A percentile compares a stretch with the other conserved stretches of the same genome.
phyloP scores from a whole-genome alignment of 176 grass and related monocot genomes.

The Rhynchospora pubera region DNA sequence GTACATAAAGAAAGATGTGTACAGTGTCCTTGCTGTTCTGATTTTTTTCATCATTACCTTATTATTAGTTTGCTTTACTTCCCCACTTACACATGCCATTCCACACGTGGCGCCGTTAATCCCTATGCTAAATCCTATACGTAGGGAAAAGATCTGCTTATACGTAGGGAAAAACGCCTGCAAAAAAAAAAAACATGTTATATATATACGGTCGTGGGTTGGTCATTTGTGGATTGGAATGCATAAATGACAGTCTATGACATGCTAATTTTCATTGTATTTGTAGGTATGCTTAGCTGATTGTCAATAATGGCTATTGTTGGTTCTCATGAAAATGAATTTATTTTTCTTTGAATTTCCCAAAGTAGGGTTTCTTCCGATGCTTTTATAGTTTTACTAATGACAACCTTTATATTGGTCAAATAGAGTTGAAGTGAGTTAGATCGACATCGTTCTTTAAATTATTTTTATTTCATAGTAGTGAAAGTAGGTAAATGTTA shows the following conservation, averaged over 20 bases:
- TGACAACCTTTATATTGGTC: too few species aligned
- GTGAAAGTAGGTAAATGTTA: too few species aligned
- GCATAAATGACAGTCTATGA: not conserved
- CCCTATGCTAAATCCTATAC: not conserved
- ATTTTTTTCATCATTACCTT: constrained; percentile 50
- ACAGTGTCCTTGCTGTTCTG: not conserved
- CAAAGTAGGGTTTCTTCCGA: too few species aligned
- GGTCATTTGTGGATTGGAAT: not conserved
- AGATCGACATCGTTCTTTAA: too few species aligned
- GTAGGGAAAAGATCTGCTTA: not conserved
- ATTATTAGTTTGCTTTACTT: constrained; percentile 34
- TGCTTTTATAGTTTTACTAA: too few species aligned
- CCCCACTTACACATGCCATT: constrained; percentile 30
- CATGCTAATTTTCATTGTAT: not conserved
- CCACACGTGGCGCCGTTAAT: constrained; percentile 19
- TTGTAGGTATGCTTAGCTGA: not conserved
- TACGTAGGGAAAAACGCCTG: not conserved
- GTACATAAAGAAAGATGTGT: not conserved
- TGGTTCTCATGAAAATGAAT: too few species aligned
- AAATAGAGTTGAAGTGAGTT: too few species aligned
- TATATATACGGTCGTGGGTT: not conserved
- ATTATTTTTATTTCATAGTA: too few species aligned
- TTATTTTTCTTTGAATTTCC: too few species aligned
- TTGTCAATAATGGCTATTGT: not conserved
- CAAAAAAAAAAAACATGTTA: too few species aligned